A percentile compares a stretch with the other conserved stretches of the same genome.
Evolutionary conservation across 2,329 filamentous ascomycete genomes (phyloP).

Genomic region (Phaeomoniella chlamydospora): DNA sequence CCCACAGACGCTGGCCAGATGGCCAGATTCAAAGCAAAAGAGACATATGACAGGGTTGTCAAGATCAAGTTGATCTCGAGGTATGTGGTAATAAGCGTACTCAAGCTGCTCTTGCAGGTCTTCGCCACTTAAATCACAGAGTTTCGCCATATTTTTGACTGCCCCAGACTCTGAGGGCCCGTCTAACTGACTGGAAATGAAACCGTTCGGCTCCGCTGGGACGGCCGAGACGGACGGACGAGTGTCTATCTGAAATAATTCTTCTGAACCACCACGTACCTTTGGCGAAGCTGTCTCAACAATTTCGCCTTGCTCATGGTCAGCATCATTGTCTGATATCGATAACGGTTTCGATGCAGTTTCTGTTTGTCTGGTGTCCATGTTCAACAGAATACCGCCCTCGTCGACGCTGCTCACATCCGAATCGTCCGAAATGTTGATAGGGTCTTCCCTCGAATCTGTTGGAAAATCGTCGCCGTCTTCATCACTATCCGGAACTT

Average conservation of each 20-base stretch:
- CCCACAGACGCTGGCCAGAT: conserved; percentile 27
- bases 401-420: conserved; percentile 15
- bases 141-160: conserved; percentile 5
- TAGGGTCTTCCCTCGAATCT: conserved; percentile 5
- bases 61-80: conserved; percentile 23
- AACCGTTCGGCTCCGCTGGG: neutral
- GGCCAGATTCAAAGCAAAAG: conserved; percentile 25
- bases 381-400: conserved; percentile 26
- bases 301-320: conserved; percentile 1
- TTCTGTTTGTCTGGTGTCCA: conserved; percentile 10
- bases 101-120: conserved; percentile 25
- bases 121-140: conserved; percentile 21
- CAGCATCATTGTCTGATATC: conserved; percentile 6
- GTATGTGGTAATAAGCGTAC: conserved; percentile 22
- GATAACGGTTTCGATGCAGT: conserved; percentile 1
- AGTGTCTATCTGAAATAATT: conserved; percentile 2
- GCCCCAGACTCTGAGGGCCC: neutral
- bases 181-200: conserved; percentile 1
- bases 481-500: conserved; percentile 4
- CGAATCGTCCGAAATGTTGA: conserved; percentile 14
- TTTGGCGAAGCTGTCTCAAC: neutral
- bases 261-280: neutral
- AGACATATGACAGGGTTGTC: conserved; percentile 25
- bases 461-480: conserved; percentile 1
- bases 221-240: conserved; percentile 4